Evolutionary conservation across 768 basidiomycete genomes (phyloP), one percentile per base, ranked within the genome.

Genomic region (Rhodotorula kratochvilovae): DNA sequence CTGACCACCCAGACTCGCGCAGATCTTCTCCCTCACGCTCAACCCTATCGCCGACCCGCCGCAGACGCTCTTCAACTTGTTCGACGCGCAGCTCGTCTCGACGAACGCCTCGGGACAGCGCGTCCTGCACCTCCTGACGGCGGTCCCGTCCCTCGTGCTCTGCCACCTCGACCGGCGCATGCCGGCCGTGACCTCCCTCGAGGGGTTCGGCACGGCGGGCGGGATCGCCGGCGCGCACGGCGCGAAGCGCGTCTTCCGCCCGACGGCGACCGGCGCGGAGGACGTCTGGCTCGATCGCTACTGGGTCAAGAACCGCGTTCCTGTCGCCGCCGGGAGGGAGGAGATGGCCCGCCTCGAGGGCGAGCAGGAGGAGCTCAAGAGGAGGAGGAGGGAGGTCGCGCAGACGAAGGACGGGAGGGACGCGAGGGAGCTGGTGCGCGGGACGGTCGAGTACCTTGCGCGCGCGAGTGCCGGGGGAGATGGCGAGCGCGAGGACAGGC

Each of bases 231-330:
- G 21, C 10, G 6, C 17, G 19, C 35, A 33, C n/a, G 21, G 19
- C 36, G 43, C 39, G 17, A 23, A 36, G 43, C 25, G 29, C 51
- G n/a, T 54, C 33, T 56, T 61, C 45, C 42, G 46, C 51, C 50
- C 51, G 27, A 61, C 33, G 3, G 12, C 19, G 48, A 33, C 43
- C 5, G 33, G 39, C n/a, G 35, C 46, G 17, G 60, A 43, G 27
- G 48, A 42, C 29, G 16, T 70, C 2, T 70, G 57, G 62, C 50
- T 74, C 23, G 73, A 74, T 39, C 57, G 69, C 43, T 74, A 70
- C 50, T 39, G 55, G 45, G 53, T 73, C 21, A 43, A 45, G 56
- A 66, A 61, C 36, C 60, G 66, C 23, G 39, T 27, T 1, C 27
- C 29, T 33, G 45, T 70, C 11, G 25, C 33, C 5, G 48, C 58